phyloP scores from a whole-genome alignment of 2,329 filamentous ascomycete species.

The Penicillium italicum region DNA sequence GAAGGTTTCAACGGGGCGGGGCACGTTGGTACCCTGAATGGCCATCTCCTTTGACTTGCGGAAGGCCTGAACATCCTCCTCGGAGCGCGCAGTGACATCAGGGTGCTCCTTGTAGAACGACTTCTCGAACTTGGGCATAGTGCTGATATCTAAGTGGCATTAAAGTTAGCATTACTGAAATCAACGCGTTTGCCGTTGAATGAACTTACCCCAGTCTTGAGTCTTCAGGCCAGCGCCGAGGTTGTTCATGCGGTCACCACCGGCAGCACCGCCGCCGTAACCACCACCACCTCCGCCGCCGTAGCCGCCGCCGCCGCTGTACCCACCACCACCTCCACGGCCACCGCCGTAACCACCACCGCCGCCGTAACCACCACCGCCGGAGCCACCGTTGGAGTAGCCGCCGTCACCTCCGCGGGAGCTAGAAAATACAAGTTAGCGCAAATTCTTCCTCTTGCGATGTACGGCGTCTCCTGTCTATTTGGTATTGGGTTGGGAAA shows the following conservation, averaged over 20 bases:
- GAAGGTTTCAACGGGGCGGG: slow-evolving; percentile 93
- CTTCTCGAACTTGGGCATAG: slow-evolving; percentile 96
- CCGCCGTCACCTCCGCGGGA: slow-evolving; percentile 49
- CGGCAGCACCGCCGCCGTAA: slow-evolving; percentile 54
- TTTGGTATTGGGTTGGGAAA: not conserved
- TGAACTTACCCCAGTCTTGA: slow-evolving; percentile 76
- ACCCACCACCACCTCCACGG: slow-evolving; percentile 30
- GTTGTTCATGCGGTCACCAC: slow-evolving; percentile 90
- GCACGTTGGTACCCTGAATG: slow-evolving; percentile 73
- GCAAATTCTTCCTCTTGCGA: not conserved
- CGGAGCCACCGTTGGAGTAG: slow-evolving; percentile 42
- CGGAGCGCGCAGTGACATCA: slow-evolving; percentile 68
- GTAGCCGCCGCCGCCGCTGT: slow-evolving; percentile 30
- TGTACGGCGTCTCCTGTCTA: not conserved
- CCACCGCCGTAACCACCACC: slow-evolving; percentile 30
- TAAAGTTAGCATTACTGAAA: slow-evolving; percentile 24
- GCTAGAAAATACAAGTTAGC: slow-evolving; percentile 22
- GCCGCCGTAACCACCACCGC: slow-evolving; percentile 45
- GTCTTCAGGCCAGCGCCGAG: slow-evolving; percentile 84
- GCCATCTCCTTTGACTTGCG: slow-evolving; percentile 81
- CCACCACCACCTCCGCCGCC: slow-evolving; percentile 33
- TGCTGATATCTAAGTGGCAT: slow-evolving; percentile 59
- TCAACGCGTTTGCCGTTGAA: not conserved
- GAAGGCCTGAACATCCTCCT: slow-evolving; percentile 81
- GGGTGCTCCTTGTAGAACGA: slow-evolving; percentile 97